phyloP scores from a whole-genome alignment of 2,329 filamentous ascomycete genomes.

The Aspergillus brasiliensis region DNA sequence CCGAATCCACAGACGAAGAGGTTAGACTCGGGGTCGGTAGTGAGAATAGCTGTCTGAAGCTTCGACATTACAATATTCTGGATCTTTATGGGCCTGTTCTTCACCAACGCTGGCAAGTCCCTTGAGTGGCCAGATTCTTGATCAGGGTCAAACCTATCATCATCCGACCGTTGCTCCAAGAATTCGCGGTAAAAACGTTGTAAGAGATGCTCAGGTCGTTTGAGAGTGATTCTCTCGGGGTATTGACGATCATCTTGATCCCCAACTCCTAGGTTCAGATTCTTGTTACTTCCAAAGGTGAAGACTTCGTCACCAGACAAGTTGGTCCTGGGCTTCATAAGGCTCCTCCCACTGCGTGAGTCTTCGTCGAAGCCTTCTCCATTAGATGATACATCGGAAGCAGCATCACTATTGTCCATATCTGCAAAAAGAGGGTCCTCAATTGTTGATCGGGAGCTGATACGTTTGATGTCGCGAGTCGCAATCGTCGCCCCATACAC shows the following conservation, averaged over 20 bases:
- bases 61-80: constrained; percentile 88
- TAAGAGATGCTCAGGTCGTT: constrained; percentile 75
- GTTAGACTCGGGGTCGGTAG: constrained; percentile 83
- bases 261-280: constrained; percentile 87
- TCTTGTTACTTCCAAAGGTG: constrained; percentile 95
- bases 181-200: constrained; percentile 72
- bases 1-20: constrained; percentile 92
- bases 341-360: constrained; percentile 35
- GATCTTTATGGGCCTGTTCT: constrained; percentile 71
- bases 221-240: constrained; percentile 78
- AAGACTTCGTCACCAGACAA: constrained; percentile 80
- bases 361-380: constrained; percentile 54
- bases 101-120: constrained; percentile 72
- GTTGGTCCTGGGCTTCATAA: constrained; percentile 37
- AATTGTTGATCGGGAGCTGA: constrained; percentile 31
- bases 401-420: constrained; percentile 42
- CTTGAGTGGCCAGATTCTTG: constrained; percentile 40
- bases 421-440: constrained; percentile 48
- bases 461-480: constrained; percentile 64
- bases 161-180: constrained; percentile 45
- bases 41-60: constrained; percentile 85
- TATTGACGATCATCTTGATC: constrained; percentile 94
- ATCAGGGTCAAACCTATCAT: constrained; percentile 22
- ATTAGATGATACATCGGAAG: constrained; percentile 31
- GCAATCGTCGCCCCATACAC: constrained; percentile 87